Evolutionary conservation across 2,329 filamentous ascomycete genomes (phyloP).

Genomic region (Ophiobolus disseminans): DNA sequence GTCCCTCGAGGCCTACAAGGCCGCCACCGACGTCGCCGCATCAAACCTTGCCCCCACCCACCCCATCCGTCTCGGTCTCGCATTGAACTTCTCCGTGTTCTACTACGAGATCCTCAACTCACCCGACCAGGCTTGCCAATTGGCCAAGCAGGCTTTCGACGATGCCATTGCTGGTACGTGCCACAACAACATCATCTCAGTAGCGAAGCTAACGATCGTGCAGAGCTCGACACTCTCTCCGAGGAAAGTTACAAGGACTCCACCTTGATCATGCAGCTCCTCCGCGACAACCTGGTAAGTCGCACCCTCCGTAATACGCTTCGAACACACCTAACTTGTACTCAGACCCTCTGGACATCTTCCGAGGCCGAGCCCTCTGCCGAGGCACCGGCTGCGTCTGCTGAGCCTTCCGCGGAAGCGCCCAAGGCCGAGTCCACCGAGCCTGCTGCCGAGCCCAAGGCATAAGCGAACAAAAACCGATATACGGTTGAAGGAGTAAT

Average conservation of each 20-base stretch:
- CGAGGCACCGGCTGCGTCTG: conserved; percentile 60
- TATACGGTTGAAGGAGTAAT: conserved; percentile 42
- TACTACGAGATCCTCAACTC: conserved; percentile 99
- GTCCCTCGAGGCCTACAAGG: conserved; percentile 97
- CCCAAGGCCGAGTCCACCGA: conserved; percentile 50
- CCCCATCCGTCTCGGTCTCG: conserved; percentile 90
- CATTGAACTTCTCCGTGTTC: conserved; percentile 97
- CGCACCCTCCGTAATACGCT: not conserved
- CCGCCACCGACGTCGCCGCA: conserved; percentile 86
- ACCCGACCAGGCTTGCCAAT: conserved; percentile 96
- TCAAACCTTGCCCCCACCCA: conserved; percentile 90
- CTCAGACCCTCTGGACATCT: conserved; percentile 96
- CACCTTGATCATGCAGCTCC: conserved; percentile 97
- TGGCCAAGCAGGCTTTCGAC: conserved; percentile 94
- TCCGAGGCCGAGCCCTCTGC: conserved; percentile 90
- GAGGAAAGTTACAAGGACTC: conserved; percentile 99
- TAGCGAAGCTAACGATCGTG: conserved; percentile 24
- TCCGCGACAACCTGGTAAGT: conserved; percentile 89
- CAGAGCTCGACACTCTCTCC: conserved; percentile 93
- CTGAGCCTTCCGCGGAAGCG: conserved; percentile 62
- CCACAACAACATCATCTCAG: not conserved
- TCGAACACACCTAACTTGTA: not conserved
- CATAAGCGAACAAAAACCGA: conserved; percentile 36
- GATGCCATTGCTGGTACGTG: conserved; percentile 86
- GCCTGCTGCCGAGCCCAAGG: conserved; percentile 69